Conservation (phyloP, 1,139 yeast species). For the Candida sp. region DNA sequence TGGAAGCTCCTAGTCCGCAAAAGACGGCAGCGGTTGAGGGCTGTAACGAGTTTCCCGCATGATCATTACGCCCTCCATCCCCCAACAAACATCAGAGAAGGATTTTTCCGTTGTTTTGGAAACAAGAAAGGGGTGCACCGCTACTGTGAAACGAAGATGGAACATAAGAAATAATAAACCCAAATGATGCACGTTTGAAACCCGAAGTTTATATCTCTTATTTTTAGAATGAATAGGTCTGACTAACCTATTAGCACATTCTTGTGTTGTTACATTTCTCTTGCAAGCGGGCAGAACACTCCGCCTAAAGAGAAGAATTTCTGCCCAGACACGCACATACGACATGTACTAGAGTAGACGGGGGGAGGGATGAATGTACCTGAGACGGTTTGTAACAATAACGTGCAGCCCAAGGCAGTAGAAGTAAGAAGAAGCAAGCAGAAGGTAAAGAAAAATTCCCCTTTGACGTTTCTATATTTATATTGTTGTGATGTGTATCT, state of each 20-base stretch:
- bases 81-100: no score
- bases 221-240: neutral
- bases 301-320: neutral
- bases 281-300: neutral
- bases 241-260: neutral
- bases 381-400: neutral
- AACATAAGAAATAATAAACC: no score
- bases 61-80: no score
- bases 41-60: no score
- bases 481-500: neutral
- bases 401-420: no score
- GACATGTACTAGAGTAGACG: neutral
- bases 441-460: neutral
- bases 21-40: neutral
- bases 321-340: no score
- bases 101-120: no score
- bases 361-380: neutral
- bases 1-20: neutral
- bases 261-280: neutral
- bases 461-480: conserved; percentile 1
- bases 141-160: no score
- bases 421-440: neutral
- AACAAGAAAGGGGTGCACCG: no score
- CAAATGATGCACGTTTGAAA: no score
- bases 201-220: no score